Conservation (phyloP, 2,329 filamentous ascomycete species). For the Seiridium cupressi region DNA sequence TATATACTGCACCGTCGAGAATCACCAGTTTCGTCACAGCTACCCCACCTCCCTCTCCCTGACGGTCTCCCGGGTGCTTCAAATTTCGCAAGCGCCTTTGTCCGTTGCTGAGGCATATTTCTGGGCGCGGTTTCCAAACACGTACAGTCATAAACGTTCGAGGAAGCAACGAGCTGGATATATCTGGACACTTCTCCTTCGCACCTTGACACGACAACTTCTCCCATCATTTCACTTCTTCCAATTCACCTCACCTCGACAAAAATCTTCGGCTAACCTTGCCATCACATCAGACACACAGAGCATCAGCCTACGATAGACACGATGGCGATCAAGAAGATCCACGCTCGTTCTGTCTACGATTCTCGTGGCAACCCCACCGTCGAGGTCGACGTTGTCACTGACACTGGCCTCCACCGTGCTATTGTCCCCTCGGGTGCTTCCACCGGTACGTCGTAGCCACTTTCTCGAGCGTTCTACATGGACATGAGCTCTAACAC, state of each 20-base stretch:
- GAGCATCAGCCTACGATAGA: background rate
- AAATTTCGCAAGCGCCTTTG: background rate
- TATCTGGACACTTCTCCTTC: background rate
- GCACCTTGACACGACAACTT: background rate
- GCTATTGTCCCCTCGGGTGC: conserved; percentile 97
- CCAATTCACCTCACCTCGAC: background rate
- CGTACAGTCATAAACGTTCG: background rate
- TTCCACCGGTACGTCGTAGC: conserved; percentile 72
- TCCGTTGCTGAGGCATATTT: conserved; percentile 5
- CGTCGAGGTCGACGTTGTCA: conserved; percentile 96
- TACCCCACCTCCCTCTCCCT: conserved; percentile 3
- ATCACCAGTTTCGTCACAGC: conserved; percentile 3
- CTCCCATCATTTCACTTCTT: background rate
- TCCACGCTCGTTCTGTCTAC: conserved; percentile 93
- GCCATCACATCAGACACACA: background rate
- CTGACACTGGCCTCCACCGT: conserved; percentile 93
- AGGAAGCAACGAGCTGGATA: background rate
- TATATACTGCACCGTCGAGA: background rate
- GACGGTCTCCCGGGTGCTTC: background rate
- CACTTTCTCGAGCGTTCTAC: conserved; percentile 18
- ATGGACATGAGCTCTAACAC: conserved; percentile 14
- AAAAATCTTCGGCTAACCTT: background rate
- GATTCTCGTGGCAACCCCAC: conserved; percentile 99
- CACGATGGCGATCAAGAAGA: conserved; percentile 87
- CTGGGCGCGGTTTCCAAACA: background rate